phyloP scores from a whole-genome alignment of 2,329 filamentous ascomycete species.

The Nothopassalora personata region DNA sequence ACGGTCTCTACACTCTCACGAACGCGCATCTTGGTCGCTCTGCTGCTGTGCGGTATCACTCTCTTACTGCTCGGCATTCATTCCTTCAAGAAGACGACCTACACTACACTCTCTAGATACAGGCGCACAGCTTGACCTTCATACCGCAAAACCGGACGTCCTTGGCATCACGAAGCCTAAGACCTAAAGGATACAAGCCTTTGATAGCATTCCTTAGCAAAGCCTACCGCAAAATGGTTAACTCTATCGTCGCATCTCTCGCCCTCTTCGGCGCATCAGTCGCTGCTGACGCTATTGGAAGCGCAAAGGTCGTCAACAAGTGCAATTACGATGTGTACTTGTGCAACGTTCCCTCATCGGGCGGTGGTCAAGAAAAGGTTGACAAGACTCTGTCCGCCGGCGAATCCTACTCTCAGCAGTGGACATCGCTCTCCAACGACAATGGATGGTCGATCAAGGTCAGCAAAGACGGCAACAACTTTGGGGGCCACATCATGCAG shows the following conservation, averaged over 20 bases:
- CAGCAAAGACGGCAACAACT: conserved; percentile 28
- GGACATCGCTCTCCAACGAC: conserved; percentile 31
- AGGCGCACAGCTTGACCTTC: conserved; percentile 2
- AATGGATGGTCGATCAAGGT: conserved; percentile 39
- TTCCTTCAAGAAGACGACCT: conserved; percentile 20
- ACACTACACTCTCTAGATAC: conserved; percentile 23
- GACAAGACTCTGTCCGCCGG: conserved; percentile 25
- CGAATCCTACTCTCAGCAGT: conserved; percentile 30
- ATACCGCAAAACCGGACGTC: neutral
- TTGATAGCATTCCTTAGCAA: conserved; percentile 1
- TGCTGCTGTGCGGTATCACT: conserved; percentile 34
- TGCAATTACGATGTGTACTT: conserved; percentile 31
- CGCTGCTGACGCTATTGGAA: conserved; percentile 23
- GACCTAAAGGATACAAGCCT: conserved; percentile 4
- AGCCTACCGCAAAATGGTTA: conserved; percentile 15
- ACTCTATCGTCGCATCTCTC: conserved; percentile 22
- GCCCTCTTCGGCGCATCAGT: conserved; percentile 22
- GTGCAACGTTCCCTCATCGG: conserved; percentile 27
- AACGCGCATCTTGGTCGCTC: conserved; percentile 28
- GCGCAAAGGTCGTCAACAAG: conserved; percentile 30
- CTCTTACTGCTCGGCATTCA: conserved; percentile 23
- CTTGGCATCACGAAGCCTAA: conserved; percentile 1
- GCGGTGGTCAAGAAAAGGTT: conserved; percentile 23
- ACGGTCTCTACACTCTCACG: conserved; percentile 23
- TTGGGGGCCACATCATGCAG: conserved; percentile 27